A percentile compares a stretch with the other conserved stretches of the same genome.
Conservation (phyloP, 495 filamentous ascomycete genomes). For the Peziza echinospora region DNA sequence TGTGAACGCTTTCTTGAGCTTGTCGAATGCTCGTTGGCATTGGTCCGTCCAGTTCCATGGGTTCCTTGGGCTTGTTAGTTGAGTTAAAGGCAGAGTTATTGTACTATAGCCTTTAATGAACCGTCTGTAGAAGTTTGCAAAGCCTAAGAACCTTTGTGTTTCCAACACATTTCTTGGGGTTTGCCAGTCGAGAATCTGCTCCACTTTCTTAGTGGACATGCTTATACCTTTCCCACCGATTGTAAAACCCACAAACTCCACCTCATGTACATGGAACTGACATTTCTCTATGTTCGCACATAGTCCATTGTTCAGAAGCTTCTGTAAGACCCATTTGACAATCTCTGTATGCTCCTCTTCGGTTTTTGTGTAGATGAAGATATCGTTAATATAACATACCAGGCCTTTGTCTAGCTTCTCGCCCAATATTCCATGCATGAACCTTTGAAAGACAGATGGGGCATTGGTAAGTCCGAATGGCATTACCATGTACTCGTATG, state of each 20-base stretch:
- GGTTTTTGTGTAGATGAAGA: constrained; percentile 17
- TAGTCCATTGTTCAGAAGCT: constrained; percentile 8
- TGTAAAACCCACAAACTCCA: constrained; percentile 17
- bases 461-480: constrained; percentile 13
- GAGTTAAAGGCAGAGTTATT: neutral
- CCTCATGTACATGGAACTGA: constrained; percentile 12
- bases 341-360: constrained; percentile 9
- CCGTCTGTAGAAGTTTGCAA: constrained; percentile 21
- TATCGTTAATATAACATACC: constrained; percentile 20
- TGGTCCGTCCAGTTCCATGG: neutral
- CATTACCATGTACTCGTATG: constrained; percentile 15
- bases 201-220: constrained; percentile 19
- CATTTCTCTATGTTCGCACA: constrained; percentile 18
- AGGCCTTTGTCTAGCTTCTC: constrained; percentile 15
- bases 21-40: neutral
- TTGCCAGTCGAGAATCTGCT: constrained; percentile 16
- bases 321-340: constrained; percentile 12
- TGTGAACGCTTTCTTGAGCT: neutral
- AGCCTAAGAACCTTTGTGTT: constrained; percentile 17
- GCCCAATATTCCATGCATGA: constrained; percentile 16
- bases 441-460: constrained; percentile 14
- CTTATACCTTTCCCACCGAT: constrained; percentile 9
- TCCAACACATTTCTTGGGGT: constrained; percentile 10
- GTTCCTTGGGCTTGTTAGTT: neutral
- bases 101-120: constrained; percentile 17